A percentile compares a stretch with the other conserved stretches of the same genome.
Conservation (phyloP, 495 filamentous ascomycete genomes). For the Chaetomium cochliodes region DNA sequence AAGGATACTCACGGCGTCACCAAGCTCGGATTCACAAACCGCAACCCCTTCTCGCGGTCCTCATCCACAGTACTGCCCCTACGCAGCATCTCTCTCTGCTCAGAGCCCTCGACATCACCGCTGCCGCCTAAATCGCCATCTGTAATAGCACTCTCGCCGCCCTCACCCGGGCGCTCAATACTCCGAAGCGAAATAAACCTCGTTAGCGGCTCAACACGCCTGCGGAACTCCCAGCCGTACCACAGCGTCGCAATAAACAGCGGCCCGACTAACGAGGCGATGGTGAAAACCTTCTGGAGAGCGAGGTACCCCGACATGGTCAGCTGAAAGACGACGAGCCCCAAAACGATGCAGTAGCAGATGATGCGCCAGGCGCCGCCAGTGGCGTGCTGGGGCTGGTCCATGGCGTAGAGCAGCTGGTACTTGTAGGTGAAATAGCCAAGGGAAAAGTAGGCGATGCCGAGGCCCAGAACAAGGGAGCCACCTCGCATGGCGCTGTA, state of each 20-base stretch:
- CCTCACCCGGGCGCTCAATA: slow-evolving; percentile 60
- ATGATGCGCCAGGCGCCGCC: slow-evolving; percentile 94
- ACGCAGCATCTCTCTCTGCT: slow-evolving; percentile 35
- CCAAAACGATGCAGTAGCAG: slow-evolving; percentile 81
- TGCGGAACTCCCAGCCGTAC: slow-evolving; percentile 73
- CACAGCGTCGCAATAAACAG: slow-evolving; percentile 76
- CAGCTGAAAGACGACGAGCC: slow-evolving; percentile 81
- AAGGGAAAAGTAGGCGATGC: slow-evolving; percentile 81
- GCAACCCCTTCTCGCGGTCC: slow-evolving; percentile 59
- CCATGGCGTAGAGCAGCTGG: slow-evolving; percentile 96
- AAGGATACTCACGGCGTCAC: slow-evolving; percentile 55
- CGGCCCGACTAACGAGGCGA: slow-evolving; percentile 70
- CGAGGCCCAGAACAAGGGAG: slow-evolving; percentile 77
- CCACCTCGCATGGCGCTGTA: slow-evolving; percentile 87
- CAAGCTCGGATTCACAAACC: slow-evolving; percentile 76
- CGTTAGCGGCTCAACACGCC: slow-evolving; percentile 79
- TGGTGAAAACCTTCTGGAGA: slow-evolving; percentile 64
- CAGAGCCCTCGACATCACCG: slow-evolving; percentile 24
- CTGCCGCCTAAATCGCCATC: slow-evolving; percentile 44
- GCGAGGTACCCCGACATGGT: slow-evolving; percentile 87
- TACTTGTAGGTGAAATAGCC: slow-evolving; percentile 98
- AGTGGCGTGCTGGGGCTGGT: slow-evolving; percentile 92
- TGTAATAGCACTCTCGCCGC: slow-evolving; percentile 37
- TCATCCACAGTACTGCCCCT: slow-evolving; percentile 61
- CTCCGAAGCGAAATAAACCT: slow-evolving; percentile 89